phyloP scores from a whole-genome alignment of 352 stramenopile genomes.

The Blastocystis sp. region DNA sequence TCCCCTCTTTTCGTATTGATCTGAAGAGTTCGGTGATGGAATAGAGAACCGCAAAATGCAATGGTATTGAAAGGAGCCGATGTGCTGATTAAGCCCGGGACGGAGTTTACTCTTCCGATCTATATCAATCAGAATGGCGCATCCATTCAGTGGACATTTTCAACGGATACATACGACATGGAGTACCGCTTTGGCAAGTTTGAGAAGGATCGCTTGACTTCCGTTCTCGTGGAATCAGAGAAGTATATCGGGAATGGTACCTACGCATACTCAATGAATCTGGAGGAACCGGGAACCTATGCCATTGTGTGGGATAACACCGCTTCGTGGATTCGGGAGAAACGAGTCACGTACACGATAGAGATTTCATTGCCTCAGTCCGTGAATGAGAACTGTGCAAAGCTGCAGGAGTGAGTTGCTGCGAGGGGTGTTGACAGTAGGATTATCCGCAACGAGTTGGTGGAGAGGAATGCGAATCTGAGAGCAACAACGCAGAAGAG shows the following conservation, averaged over 20 bases:
- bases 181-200: not conserved
- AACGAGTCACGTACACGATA: not conserved
- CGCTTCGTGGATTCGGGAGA: not conserved
- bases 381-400: too few relatives aligned
- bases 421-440: not conserved
- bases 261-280: not conserved
- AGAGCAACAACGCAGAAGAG: not conserved
- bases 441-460: not conserved
- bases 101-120: not conserved
- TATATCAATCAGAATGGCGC: not conserved
- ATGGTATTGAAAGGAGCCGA: not conserved
- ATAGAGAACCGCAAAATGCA: not conserved
- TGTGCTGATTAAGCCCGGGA: not conserved
- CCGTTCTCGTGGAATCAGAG: not conserved
- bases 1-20: not conserved
- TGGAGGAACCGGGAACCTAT: not conserved
- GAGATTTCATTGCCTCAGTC: not conserved
- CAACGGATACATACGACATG: constrained; percentile 14
- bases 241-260: constrained; percentile 3
- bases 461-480: not conserved
- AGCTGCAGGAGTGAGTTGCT: not conserved
- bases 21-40: not conserved
- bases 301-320: constrained; percentile 13
- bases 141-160: not conserved
- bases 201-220: not conserved